Evolutionary conservation across 176 grass and related monocot species (phyloP).

Genomic region (Eragrostis nindensis): DNA sequence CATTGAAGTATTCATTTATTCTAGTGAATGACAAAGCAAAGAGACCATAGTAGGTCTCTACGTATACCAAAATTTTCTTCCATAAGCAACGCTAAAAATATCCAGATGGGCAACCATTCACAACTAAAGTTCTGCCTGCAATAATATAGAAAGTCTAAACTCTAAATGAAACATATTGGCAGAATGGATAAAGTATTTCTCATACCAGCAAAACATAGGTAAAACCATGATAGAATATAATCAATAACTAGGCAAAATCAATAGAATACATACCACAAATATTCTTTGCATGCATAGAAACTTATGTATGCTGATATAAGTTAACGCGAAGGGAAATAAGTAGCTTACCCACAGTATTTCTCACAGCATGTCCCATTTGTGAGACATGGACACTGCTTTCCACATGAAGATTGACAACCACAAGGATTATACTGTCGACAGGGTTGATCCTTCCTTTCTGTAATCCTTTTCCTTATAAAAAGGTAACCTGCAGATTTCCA

Average conservation of each 20-base stretch:
- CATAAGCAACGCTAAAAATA: conserved; percentile 5
- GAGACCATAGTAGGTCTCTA: background rate
- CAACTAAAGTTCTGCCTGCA: background rate
- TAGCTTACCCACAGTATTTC: conserved; percentile 87
- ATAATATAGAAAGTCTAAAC: background rate
- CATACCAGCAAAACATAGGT: conserved; percentile 8
- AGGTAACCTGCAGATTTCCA: conserved; percentile 95
- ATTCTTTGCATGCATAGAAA: conserved; percentile 17
- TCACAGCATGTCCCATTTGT: conserved; percentile 95
- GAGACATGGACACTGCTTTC: conserved; percentile 88
- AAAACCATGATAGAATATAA: background rate
- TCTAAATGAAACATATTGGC: background rate
- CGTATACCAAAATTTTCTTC: background rate
- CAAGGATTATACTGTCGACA: conserved; percentile 94
- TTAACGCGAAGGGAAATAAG: conserved; percentile 23
- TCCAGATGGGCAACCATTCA: conserved; percentile 5
- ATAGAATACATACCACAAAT: conserved; percentile 6
- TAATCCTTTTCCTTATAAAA: conserved; percentile 95
- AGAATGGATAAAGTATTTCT: background rate
- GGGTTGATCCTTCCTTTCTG: conserved; percentile 93
- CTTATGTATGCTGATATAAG: background rate
- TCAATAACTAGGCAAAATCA: conserved; percentile 24
- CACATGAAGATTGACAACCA: conserved; percentile 89
- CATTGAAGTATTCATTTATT: background rate
- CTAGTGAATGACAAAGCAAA: background rate